Evolutionary conservation across 345 rosid species (phyloP).

Genomic region (Corymbia maculata): DNA sequence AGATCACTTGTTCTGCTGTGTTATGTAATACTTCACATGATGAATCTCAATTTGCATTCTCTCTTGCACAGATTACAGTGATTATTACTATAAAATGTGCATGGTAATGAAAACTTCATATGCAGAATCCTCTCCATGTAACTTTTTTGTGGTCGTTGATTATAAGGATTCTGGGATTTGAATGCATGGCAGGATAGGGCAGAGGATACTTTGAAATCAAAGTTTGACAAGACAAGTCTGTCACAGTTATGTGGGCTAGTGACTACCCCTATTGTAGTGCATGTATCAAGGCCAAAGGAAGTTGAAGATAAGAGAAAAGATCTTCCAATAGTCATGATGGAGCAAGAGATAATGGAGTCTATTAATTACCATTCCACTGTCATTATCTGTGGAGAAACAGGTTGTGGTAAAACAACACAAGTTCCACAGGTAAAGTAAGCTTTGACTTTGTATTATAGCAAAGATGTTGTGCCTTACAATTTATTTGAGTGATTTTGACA

Average conservation of each 20-base stretch:
- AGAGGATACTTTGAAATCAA: slow-evolving; percentile 8
- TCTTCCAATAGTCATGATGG: slow-evolving; percentile 97
- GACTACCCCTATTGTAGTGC: slow-evolving; percentile 47
- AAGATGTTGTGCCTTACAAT: neutral
- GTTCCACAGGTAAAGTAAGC: slow-evolving; percentile 73
- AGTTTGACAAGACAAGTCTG: slow-evolving; percentile 2
- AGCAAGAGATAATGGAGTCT: slow-evolving; percentile 97
- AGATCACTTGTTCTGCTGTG: neutral
- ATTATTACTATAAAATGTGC: neutral
- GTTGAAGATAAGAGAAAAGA: slow-evolving; percentile 65
- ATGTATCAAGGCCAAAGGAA: slow-evolving; percentile 62
- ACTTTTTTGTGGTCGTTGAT: neutral
- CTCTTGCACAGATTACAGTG: neutral
- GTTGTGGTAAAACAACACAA: slow-evolving; percentile 97
- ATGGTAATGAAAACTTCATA: neutral
- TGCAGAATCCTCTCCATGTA: neutral
- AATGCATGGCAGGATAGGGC: slow-evolving; percentile 15
- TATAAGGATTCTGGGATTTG: slow-evolving; percentile 5
- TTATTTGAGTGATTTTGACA: neutral
- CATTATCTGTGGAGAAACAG: slow-evolving; percentile 87
- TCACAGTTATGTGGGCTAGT: slow-evolving; percentile 15
- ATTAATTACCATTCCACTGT: slow-evolving; percentile 49
- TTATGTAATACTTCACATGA: neutral
- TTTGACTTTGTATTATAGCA: neutral
- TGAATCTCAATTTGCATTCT: neutral